Evolutionary conservation across 176 grass and related monocot species (phyloP).

Genomic region (Lolium multiflorum): DNA sequence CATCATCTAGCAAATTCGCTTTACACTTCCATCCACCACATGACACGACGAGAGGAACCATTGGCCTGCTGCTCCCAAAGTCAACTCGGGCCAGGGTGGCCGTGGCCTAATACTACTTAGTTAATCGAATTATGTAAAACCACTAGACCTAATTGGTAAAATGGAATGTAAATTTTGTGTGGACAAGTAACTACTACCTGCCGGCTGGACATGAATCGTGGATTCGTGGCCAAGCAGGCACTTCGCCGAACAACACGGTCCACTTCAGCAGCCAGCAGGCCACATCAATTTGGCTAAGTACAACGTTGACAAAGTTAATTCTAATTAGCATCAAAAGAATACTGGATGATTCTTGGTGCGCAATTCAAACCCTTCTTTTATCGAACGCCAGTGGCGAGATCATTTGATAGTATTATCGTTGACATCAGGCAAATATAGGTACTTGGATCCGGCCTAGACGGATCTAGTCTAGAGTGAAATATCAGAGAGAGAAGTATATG

Average conservation of each 20-base stretch:
- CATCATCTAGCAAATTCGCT: no score
- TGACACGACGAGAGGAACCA: no score
- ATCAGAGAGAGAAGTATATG: not conserved
- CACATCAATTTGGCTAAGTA: not conserved
- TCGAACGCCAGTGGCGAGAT: not conserved
- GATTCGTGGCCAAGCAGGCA: not conserved
- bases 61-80: no score
- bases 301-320: not conserved
- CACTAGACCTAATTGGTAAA: not conserved
- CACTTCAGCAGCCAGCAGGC: not conserved
- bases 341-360: slow-evolving; percentile 33
- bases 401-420: slow-evolving; percentile 35
- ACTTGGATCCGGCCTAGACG: not conserved
- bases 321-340: not conserved
- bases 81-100: no score
- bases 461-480: slow-evolving; percentile 25
- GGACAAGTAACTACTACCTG: not conserved
- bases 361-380: slow-evolving; percentile 46
- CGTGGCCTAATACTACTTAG: no score
- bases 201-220: not conserved
- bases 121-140: no score
- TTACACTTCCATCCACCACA: no score
- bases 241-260: not conserved
- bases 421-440: slow-evolving; percentile 20
- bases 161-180: not conserved